A percentile compares a stretch with the other conserved stretches of the same genome.
Conservation (phyloP, 768 basidiomycete species). For the Tylopilus vinaceipallidus region DNA sequence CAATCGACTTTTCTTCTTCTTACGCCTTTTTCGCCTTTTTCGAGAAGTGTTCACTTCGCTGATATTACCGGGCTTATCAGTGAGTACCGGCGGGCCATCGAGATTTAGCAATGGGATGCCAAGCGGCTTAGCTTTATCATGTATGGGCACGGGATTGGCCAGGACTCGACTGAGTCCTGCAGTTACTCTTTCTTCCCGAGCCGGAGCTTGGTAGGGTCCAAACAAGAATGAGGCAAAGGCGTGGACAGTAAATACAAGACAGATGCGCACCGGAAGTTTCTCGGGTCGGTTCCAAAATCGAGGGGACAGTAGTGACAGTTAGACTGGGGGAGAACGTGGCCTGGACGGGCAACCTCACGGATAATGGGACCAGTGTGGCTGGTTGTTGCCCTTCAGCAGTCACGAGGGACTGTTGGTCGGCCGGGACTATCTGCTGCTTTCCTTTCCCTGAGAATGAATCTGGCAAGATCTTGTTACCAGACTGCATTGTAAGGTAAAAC, state of each 20-base stretch:
- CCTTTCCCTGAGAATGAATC: constrained; percentile 9
- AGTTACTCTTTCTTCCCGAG: constrained; percentile 2
- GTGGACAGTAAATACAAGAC: constrained; percentile 5
- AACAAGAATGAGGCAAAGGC: constrained; percentile 13
- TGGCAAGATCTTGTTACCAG: constrained; percentile 2
- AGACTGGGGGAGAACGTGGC: constrained; percentile 1
- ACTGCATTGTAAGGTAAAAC: background rate
- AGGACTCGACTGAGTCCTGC: constrained; percentile 6
- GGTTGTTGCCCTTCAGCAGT: background rate
- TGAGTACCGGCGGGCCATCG: constrained; percentile 41
- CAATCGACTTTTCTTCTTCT: constrained; percentile 48
- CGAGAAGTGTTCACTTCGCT: constrained; percentile 35
- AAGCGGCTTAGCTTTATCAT: constrained; percentile 13
- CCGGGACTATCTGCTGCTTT: constrained; percentile 1
- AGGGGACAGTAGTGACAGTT: background rate
- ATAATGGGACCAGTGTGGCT: constrained; percentile 2
- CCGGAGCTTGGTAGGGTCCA: constrained; percentile 15
- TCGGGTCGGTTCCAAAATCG: constrained; percentile 3
- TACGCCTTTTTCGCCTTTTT: constrained; percentile 54
- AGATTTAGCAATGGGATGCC: constrained; percentile 54
- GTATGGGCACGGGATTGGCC: background rate
- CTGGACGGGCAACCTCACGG: constrained; percentile 6
- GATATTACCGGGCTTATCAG: constrained; percentile 13
- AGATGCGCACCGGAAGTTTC: constrained; percentile 19
- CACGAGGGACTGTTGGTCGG: background rate